Evolutionary conservation across 2,329 filamentous ascomycete genomes (phyloP).

Genomic region (Arthrobotrys iridis): DNA sequence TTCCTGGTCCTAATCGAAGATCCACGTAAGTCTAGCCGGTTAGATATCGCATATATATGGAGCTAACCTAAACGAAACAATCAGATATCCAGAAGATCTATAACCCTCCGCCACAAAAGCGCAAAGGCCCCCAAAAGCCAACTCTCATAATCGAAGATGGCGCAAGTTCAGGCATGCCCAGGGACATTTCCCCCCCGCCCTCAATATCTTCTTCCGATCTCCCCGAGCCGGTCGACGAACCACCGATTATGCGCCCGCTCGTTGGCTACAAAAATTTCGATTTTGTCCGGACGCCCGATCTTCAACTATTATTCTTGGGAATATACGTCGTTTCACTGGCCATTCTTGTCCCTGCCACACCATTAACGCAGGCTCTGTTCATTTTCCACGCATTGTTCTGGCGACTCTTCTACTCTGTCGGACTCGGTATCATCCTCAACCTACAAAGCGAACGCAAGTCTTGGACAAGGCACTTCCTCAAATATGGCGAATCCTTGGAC

Average conservation of each 20-base stretch:
- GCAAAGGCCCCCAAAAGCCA: slow-evolving; percentile 62
- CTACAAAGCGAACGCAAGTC: slow-evolving; percentile 88
- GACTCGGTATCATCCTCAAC: slow-evolving; percentile 84
- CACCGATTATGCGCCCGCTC: slow-evolving; percentile 70
- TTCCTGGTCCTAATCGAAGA: slow-evolving; percentile 94
- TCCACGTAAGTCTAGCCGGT: slow-evolving; percentile 66
- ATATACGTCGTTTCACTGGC: slow-evolving; percentile 79
- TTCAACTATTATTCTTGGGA: slow-evolving; percentile 61
- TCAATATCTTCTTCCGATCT: slow-evolving; percentile 59
- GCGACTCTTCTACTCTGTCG: slow-evolving; percentile 91
- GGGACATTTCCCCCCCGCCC: slow-evolving; percentile 41
- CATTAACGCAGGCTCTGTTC: slow-evolving; percentile 79
- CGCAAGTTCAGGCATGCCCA: slow-evolving; percentile 59
- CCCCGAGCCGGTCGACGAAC: slow-evolving; percentile 58
- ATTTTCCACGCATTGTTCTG: slow-evolving; percentile 81
- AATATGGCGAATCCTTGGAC: slow-evolving; percentile 87
- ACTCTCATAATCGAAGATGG: slow-evolving; percentile 59
- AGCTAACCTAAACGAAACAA: not conserved
- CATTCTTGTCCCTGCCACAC: slow-evolving; percentile 78
- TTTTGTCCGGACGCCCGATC: slow-evolving; percentile 54
- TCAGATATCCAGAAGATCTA: slow-evolving; percentile 92
- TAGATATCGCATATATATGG: too few species aligned
- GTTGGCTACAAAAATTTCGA: slow-evolving; percentile 86
- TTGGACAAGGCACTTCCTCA: slow-evolving; percentile 97
- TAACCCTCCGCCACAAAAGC: slow-evolving; percentile 82